phyloP scores from a whole-genome alignment of 192 early-diverging fungal species.

The Coemansia sp. region DNA sequence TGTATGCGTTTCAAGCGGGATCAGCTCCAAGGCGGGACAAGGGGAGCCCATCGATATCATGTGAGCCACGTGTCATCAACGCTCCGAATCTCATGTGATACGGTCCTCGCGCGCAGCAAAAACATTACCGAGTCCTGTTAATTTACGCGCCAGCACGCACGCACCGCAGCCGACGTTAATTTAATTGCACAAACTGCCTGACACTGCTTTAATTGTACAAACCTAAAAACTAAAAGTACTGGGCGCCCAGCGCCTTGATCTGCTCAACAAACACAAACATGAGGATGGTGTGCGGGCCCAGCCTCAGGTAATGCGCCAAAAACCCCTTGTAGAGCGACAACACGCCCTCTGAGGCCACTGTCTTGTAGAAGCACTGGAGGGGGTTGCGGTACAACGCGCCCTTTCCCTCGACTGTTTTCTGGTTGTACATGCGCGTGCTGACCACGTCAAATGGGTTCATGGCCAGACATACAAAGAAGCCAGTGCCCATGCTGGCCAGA shows the following conservation, averaged over 20 bases:
- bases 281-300: conserved; percentile 91
- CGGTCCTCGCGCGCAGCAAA: background rate
- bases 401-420: conserved; percentile 62
- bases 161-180: background rate
- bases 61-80: conserved; percentile 4
- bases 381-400: conserved; percentile 76
- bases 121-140: background rate
- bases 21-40: background rate
- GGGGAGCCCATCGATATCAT: conserved; percentile 1
- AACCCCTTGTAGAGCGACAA: conserved; percentile 90
- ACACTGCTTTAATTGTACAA: conserved; percentile 1
- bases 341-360: conserved; percentile 75
- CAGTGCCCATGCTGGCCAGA: conserved; percentile 72
- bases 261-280: conserved; percentile 92
- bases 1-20: background rate
- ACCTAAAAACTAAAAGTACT: conserved; percentile 16
- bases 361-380: conserved; percentile 86
- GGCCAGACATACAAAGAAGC: conserved; percentile 79
- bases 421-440: conserved; percentile 93
- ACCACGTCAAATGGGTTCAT: conserved; percentile 99
- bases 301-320: conserved; percentile 83
- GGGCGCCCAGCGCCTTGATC: conserved; percentile 54
- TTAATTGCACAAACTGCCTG: background rate
- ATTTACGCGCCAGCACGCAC: background rate
- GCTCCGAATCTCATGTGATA: background rate